Conservation (phyloP, 1,139 yeast species). For the Candida tropicalis region DNA sequence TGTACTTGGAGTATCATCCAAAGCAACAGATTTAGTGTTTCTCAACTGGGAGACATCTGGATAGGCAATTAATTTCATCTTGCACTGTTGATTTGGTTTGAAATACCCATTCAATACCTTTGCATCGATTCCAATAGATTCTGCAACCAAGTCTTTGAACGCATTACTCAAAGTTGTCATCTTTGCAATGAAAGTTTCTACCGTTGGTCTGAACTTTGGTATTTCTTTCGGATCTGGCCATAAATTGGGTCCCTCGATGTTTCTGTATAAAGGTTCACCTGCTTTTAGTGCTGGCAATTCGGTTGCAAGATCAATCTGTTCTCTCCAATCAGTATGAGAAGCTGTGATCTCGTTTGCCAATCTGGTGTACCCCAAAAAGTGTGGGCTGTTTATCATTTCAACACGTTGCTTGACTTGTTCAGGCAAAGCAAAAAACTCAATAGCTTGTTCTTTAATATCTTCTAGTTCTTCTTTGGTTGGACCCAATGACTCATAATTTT, state of each 20-base stretch:
- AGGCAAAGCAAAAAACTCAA: constrained; percentile 57
- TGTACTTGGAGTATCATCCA: constrained; percentile 46
- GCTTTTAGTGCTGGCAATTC: constrained; percentile 52
- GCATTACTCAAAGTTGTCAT: constrained; percentile 49
- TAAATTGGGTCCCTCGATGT: constrained; percentile 66
- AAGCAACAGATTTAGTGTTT: constrained; percentile 29
- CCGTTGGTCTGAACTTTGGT: constrained; percentile 52
- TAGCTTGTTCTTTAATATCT: constrained; percentile 43
- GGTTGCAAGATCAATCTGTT: constrained; percentile 69
- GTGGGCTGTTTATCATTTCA: constrained; percentile 65
- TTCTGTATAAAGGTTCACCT: constrained; percentile 53
- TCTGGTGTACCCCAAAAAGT: constrained; percentile 67
- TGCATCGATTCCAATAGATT: constrained; percentile 52
- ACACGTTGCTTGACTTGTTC: constrained; percentile 50
- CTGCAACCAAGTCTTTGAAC: constrained; percentile 53
- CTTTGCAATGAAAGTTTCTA: constrained; percentile 46
- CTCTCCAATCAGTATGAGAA: constrained; percentile 61
- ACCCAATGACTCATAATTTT: constrained; percentile 44
- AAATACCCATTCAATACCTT: constrained; percentile 52
- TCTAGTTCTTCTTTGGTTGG: constrained; percentile 38
- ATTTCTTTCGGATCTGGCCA: constrained; percentile 56
- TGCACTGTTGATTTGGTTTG: constrained; percentile 54
- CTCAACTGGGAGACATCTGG: constrained; percentile 42
- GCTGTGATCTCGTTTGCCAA: constrained; percentile 72
- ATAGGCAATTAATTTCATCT: constrained; percentile 56